Conservation (phyloP, 2,329 filamentous ascomycete genomes). For the Nemania diffusa region DNA sequence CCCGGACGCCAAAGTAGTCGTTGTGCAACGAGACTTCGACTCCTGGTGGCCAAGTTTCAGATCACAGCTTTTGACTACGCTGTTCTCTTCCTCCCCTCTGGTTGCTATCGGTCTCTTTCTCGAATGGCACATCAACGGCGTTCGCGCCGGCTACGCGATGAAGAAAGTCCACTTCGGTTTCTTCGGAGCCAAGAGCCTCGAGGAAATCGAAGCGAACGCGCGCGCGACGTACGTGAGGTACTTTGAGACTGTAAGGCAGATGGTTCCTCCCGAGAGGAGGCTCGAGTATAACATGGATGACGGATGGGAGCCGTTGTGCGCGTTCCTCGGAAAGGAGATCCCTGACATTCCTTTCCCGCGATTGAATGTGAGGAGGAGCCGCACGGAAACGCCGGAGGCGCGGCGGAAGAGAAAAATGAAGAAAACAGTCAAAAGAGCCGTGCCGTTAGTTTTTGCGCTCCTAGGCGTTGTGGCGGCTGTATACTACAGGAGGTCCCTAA, state of each 20-base stretch:
- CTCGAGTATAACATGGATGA: constrained; percentile 30
- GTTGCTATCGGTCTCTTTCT: constrained; percentile 12
- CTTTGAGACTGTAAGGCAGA: constrained; percentile 16
- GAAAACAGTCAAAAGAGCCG: neutral
- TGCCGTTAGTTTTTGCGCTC: constrained; percentile 4
- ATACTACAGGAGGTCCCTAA: constrained; percentile 12
- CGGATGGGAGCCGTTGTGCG: constrained; percentile 32
- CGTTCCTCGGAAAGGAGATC: constrained; percentile 28
- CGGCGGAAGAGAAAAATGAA: constrained; percentile 9
- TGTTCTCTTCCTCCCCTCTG: constrained; percentile 9
- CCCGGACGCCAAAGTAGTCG: constrained; percentile 41
- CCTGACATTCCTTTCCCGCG: constrained; percentile 25
- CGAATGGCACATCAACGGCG: constrained; percentile 23
- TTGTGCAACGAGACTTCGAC: constrained; percentile 40
- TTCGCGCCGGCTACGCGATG: constrained; percentile 27
- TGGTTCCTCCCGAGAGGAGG: constrained; percentile 26
- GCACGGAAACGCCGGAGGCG: neutral
- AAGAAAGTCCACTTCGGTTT: constrained; percentile 31
- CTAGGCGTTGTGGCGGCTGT: constrained; percentile 12
- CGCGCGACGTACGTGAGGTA: constrained; percentile 25
- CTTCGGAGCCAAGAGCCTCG: constrained; percentile 18
- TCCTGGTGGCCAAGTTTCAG: constrained; percentile 40
- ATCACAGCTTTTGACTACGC: constrained; percentile 22
- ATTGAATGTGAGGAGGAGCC: constrained; percentile 21
- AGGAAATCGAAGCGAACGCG: constrained; percentile 18